Evolutionary conservation across 768 basidiomycete species (phyloP), one percentile per base, ranked within the genome.

Genomic region (Boletus pseudo-olivaceus): DNA sequence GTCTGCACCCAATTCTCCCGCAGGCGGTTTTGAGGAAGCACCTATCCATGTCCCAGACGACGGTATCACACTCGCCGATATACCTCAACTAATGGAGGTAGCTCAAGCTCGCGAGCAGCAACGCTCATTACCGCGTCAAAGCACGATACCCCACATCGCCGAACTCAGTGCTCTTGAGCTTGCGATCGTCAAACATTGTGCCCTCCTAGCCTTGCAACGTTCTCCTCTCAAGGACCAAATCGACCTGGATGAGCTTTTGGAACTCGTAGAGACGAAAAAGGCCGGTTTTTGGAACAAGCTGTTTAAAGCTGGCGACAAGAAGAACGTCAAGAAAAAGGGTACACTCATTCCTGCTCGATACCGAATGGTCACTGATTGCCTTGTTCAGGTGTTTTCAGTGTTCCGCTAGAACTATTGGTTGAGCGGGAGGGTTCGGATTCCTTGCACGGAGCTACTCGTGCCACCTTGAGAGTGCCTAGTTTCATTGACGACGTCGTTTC

Each of bases 401-500:
- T 98, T 51, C 93, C 93, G 5, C 79, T 99, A 55, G 97, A 99
- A 62, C 76, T 93, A 29, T 76, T 99, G 41, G 96, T 96, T 27
- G 95, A 98, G 60, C 81, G 87, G 59, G 93, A 96, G 69, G 96
- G 97, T 7, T 86, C 90, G n/a, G 97, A 99, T 73, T 97, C 96
- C 19, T 73, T 93, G 59, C 83, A 91, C 49, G 97, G 96, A 19
- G 90, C 92, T 23, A 91, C 93, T 7, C 82, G 90, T 34, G 85
- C 82, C 34, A 83, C 92, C 7, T 66, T 99, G 58, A 80, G 92
- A 61, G 87, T 99, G 20, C 97, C 97, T 14, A 98, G 93, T 70
- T 98, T 99, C 69, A 91, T 99, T 53, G 97, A 99, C 69, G 97
- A 99, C 66, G 92, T 97, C 55, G 84, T 99, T 43, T 96, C 93